phyloP scores from a whole-genome alignment of 75 land plant genomes.

The Adiantum capillusveneris region DNA sequence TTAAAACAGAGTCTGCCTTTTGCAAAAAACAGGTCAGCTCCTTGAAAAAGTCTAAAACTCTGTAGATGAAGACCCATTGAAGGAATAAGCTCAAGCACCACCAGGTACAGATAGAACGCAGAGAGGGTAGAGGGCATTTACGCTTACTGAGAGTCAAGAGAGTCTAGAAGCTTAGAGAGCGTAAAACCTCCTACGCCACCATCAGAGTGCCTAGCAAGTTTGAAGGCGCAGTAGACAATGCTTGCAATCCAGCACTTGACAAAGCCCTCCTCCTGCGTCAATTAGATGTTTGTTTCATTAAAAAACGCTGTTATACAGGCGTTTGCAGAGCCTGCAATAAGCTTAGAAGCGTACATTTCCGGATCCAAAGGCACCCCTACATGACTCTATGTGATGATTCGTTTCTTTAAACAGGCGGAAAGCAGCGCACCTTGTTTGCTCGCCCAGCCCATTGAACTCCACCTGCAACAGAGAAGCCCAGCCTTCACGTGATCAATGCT shows the following conservation, averaged over 20 bases:
- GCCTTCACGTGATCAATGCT: not conserved
- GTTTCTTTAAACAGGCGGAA: not conserved
- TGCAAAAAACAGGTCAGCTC: constrained; percentile 25
- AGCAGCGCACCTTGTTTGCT: not conserved
- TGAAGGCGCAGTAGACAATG: not conserved
- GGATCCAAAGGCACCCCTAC: constrained; percentile 2
- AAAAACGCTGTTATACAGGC: not conserved
- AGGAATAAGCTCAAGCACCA: not conserved
- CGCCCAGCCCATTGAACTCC: not conserved
- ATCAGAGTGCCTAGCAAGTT: not conserved
- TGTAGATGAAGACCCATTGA: constrained; percentile 1
- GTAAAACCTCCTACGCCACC: constrained; percentile 17
- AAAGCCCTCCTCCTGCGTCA: not conserved
- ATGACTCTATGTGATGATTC: not conserved
- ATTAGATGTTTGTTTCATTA: not conserved
- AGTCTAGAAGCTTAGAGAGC: constrained; percentile 19
- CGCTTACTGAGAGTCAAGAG: constrained; percentile 20
- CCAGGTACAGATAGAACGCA: not conserved
- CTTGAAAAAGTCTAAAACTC: constrained; percentile 30
- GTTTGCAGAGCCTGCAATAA: not conserved
- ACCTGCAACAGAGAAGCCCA: not conserved
- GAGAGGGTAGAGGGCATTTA: not conserved
- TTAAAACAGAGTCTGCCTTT: constrained; percentile 14
- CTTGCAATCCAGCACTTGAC: constrained; percentile 2
- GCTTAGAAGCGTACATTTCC: not conserved